Evolutionary conservation across 768 basidiomycete genomes (phyloP), one percentile per base, ranked within the genome.

Genomic region (Tricholoma sp.): DNA sequence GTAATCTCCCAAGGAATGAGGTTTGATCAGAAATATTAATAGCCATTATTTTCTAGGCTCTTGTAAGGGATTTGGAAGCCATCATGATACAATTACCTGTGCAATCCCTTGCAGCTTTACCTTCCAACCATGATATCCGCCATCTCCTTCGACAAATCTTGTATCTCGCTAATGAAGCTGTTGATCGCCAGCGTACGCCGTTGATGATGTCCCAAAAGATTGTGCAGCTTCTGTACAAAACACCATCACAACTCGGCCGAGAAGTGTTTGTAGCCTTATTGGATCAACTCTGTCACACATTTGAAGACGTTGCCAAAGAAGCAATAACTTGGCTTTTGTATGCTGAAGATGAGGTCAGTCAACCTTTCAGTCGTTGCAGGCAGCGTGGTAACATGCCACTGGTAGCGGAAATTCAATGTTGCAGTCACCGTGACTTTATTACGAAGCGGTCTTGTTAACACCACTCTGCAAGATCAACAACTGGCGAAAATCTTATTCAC

Each of bases 301-400:
- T 94, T 60, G 86, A 91, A 63, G 92, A 96, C 61, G 96, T 98
- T 46, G 91, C 89, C 16, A 94, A 94, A 71, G 97, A 99, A 73
- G 97, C 96, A 5, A 89, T 94, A 51, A 91, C 90, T 1, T 99
- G 97, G 97, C 76, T 99, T 50, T 75, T 98, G 46, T 97, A 94
- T 67, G 91, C 97, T 3, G 95, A 98, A 67, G 97, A 99, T 67
- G 91, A 95, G 76, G 94, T 94, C 56, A 56, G 84, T 75, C 16
- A 18, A 50, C 19, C 16, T 34, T 54, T 24, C 43, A 50, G 35
- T 22, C 34, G 45, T 37, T 58, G 1, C 54, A 47, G 43, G 54
- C 59, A 14, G 3, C 16, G 12, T 5, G 11, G 14, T 56, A 16
- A 22, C 31, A 57, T 63, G 18, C 66, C 24, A 18, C 37, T 32